Conservation (phyloP, 169 alveolate species). For the Plasmodium gaboni region DNA sequence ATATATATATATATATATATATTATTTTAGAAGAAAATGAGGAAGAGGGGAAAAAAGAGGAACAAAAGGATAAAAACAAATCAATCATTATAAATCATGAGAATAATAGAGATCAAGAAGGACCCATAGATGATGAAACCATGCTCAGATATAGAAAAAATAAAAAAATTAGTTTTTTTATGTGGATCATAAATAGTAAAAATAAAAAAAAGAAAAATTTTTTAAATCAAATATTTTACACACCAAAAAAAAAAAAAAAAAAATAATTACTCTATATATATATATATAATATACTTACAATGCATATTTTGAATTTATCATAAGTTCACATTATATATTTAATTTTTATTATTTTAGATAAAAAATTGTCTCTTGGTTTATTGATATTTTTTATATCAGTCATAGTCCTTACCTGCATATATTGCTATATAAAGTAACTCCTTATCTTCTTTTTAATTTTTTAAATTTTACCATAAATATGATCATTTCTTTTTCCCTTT, state of each 20-base stretch:
- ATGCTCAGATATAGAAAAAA: slow-evolving; percentile 7
- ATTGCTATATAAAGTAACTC: slow-evolving; percentile 68
- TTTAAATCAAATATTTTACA: neutral
- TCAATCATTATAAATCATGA: neutral
- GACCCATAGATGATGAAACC: slow-evolving; percentile 8
- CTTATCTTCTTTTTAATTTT: slow-evolving; percentile 19
- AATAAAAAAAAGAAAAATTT: neutral
- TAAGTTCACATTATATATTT: neutral
- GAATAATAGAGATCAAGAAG: neutral
- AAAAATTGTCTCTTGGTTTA: slow-evolving; percentile 56
- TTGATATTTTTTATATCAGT: slow-evolving; percentile 37
- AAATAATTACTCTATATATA: neutral
- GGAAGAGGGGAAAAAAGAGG: neutral
- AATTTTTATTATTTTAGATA: slow-evolving; percentile 16
- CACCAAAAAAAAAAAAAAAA: no score
- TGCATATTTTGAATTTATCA: neutral
- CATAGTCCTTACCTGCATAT: slow-evolving; percentile 43
- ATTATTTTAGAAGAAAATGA: neutral
- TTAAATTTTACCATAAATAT: slow-evolving; percentile 5
- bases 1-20: neutral
- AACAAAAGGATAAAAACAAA: neutral
- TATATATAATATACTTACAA: neutral
- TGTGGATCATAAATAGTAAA: slow-evolving; percentile 74
- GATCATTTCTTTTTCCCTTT: slow-evolving; percentile 15
- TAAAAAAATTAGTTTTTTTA: slow-evolving; percentile 33